phyloP scores from a whole-genome alignment of 208 protist species.

The Tritrichomonas musculus region DNA sequence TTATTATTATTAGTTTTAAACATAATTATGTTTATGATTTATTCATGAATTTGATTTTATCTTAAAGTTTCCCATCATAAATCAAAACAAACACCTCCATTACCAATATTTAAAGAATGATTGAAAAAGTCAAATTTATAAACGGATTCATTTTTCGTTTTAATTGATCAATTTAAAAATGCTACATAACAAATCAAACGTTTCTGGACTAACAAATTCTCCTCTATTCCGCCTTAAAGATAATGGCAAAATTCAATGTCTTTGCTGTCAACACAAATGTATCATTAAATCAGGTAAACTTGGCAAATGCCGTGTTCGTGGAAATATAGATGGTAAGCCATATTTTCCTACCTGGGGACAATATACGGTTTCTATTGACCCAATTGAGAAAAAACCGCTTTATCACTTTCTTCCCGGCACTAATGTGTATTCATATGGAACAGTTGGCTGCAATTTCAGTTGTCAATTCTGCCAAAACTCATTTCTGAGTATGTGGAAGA shows the following conservation, averaged over 20 bases:
- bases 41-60: too few species aligned
- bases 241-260: neutral
- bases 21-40: too few species aligned
- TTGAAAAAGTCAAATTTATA: too few species aligned
- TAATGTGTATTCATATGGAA: slow-evolving; percentile 16
- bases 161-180: too few species aligned
- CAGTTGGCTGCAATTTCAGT: slow-evolving; percentile 4
- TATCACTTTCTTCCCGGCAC: neutral
- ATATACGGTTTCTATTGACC: slow-evolving; percentile 6
- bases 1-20: too few species aligned
- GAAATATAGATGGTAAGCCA: neutral
- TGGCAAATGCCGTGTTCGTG: neutral
- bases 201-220: too few species aligned
- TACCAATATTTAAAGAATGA: too few species aligned
- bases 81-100: too few species aligned
- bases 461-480: slow-evolving; percentile 28
- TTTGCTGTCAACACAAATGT: neutral
- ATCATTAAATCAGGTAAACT: neutral
- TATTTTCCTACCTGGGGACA: neutral
- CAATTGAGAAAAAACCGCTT: slow-evolving; percentile 29
- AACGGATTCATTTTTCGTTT: too few species aligned
- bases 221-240: neutral
- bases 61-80: too few species aligned
- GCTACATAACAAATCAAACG: too few species aligned
- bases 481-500: neutral